These are phyloP conservation scores for Sugiyamaella floridensis DNA, from an alignment of 805 yeast genomes.

Conservation along the genomic window DNA sequence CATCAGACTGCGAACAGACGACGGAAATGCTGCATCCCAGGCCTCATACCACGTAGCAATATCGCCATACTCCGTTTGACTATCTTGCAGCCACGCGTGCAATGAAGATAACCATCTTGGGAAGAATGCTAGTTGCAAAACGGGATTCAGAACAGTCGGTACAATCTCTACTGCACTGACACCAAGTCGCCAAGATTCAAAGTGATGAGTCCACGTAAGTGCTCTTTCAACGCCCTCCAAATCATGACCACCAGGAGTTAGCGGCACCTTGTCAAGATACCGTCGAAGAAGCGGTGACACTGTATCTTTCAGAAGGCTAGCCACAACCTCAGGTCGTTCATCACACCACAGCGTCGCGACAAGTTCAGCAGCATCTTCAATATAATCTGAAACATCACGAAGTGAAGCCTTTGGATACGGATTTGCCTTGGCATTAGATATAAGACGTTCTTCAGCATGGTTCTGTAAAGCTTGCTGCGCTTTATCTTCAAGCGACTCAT, in stretches of 20 bases:
- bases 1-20: constrained; percentile 12
- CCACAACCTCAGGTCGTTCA: background rate
- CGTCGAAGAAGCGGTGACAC: background rate
- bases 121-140: constrained; percentile 34
- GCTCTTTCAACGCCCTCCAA: background rate
- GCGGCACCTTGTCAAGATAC: background rate
- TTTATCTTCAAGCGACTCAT: background rate
- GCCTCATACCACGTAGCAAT: constrained; percentile 28
- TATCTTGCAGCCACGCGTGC: constrained; percentile 25
- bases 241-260: background rate
- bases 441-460: background rate
- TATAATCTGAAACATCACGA: background rate
- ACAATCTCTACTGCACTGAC: constrained; percentile 13
- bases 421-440: background rate
- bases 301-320: background rate
- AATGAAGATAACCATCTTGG: constrained; percentile 34
- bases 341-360: background rate
- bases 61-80: constrained; percentile 20
- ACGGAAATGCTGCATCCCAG: constrained; percentile 29
- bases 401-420: background rate
- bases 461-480: background rate
- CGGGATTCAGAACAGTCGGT: background rate
- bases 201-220: background rate
- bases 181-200: background rate
- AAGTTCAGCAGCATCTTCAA: background rate